Percentiles rank a stretch among this genome's conserved stretches.
Evolutionary conservation across 345 rosid genomes (phyloP).

Genomic region (Nasturtium officinale): DNA sequence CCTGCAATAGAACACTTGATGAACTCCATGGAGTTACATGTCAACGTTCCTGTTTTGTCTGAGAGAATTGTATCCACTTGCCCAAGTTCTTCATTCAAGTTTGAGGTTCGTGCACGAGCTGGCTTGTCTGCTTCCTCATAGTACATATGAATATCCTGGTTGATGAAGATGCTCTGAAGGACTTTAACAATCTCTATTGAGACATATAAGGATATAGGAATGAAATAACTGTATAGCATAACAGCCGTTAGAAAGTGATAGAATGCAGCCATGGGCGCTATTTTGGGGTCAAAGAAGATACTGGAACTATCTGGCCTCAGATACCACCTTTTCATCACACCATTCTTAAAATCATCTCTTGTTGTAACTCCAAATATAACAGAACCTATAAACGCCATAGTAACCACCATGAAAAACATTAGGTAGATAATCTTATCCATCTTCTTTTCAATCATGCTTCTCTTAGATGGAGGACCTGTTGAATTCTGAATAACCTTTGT

Average conservation of each 20-base stretch:
- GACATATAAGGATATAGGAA: constrained; percentile 90
- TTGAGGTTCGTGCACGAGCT: constrained; percentile 86
- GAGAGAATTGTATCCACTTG: constrained; percentile 89
- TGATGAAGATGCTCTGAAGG: constrained; percentile 85
- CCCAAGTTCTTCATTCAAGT: constrained; percentile 92
- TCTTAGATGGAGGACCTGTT: constrained; percentile 82
- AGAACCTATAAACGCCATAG: constrained; percentile 70
- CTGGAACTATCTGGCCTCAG: constrained; percentile 63
- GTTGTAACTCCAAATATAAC: constrained; percentile 69
- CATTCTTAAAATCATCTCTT: constrained; percentile 57
- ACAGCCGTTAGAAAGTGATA: constrained; percentile 73
- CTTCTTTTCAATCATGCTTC: constrained; percentile 81
- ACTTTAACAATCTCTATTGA: constrained; percentile 85
- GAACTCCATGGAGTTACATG: constrained; percentile 98
- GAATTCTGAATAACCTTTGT: constrained; percentile 92
- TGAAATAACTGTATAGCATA: constrained; percentile 68
- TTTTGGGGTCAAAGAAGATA: constrained; percentile 63
- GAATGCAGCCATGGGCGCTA: constrained; percentile 51
- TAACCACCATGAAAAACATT: constrained; percentile 57
- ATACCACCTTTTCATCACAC: constrained; percentile 84
- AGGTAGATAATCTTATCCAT: constrained; percentile 81
- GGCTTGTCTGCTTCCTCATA: constrained; percentile 80
- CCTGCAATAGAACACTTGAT: constrained; percentile 90
- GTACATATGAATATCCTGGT: constrained; percentile 80
- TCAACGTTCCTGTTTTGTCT: constrained; percentile 93